Conservation (phyloP, 768 basidiomycete genomes). For the Serendipita indica region DNA sequence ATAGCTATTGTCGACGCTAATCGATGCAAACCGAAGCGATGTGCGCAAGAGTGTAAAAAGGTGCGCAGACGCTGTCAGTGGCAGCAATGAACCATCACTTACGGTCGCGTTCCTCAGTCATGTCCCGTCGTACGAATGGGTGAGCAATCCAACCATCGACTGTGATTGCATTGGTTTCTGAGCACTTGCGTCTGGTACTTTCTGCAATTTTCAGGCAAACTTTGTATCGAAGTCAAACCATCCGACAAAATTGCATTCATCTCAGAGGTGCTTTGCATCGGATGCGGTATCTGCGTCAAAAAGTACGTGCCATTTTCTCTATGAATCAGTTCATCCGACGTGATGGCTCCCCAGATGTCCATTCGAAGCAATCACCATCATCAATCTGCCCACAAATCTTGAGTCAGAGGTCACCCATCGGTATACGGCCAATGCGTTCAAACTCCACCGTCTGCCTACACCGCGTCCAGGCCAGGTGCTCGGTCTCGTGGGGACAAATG, state of each 20-base stretch:
- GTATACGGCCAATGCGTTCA: conserved; percentile 97
- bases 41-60: conserved; percentile 98
- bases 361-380: conserved; percentile 97
- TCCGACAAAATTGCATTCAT: conserved; percentile 97
- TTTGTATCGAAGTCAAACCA: conserved; percentile 96
- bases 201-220: conserved; percentile 45
- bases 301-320: conserved; percentile 44
- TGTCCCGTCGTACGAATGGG: conserved; percentile 99
- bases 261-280: conserved; percentile 97
- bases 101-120: conserved; percentile 30
- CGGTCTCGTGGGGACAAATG: conserved; percentile 97
- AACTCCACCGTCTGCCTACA: conserved; percentile 93
- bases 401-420: conserved; percentile 94
- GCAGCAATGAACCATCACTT: conserved; percentile 7
- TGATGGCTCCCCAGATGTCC: conserved; percentile 53
- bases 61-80: conserved; percentile 24
- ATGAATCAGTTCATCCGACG: neutral
- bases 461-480: conserved; percentile 95
- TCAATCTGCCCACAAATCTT: conserved; percentile 95
- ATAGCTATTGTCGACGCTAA: conserved; percentile 90
- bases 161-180: neutral
- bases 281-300: conserved; percentile 99
- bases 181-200: too few species aligned
- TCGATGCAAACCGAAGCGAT: conserved; percentile 91
- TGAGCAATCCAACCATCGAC: conserved; percentile 22